These are phyloP conservation scores for Candida sp. DNA, from an alignment of 1,139 yeast species.

Conservation along the genomic window DNA sequence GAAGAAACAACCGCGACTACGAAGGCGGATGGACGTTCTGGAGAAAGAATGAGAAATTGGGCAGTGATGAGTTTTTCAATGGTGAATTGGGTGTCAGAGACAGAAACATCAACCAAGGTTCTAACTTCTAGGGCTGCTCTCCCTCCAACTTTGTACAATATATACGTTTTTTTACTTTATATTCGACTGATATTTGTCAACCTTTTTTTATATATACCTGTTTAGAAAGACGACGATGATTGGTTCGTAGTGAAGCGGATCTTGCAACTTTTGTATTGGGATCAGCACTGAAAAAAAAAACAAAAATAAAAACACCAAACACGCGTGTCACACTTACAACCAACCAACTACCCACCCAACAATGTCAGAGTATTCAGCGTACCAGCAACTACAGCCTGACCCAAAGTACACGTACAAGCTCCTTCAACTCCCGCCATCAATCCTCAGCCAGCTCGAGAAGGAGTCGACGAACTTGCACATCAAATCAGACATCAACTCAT, in stretches of 20 bases:
- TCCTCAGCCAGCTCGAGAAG: slow-evolving; percentile 40
- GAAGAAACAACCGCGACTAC: slow-evolving; percentile 30
- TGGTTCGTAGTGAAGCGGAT: no score
- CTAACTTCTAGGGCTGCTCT: slow-evolving; percentile 40
- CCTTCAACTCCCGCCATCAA: slow-evolving; percentile 62
- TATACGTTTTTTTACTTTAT: no score
- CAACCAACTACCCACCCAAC: neutral
- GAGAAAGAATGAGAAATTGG: slow-evolving; percentile 52
- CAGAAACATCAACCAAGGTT: slow-evolving; percentile 46
- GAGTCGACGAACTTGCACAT: slow-evolving; percentile 38
- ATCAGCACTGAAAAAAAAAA: neutral
- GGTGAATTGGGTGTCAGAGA: slow-evolving; percentile 60
- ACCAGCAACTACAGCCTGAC: slow-evolving; percentile 28
- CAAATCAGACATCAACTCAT: slow-evolving; percentile 47
- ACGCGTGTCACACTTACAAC: neutral
- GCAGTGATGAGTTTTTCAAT: slow-evolving; percentile 60
- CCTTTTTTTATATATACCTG: no score
- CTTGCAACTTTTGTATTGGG: no score
- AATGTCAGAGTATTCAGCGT: slow-evolving; percentile 17
- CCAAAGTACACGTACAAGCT: slow-evolving; percentile 49
- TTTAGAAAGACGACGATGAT: no score
- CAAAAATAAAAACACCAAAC: neutral
- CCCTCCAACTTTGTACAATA: no score
- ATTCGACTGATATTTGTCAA: no score
- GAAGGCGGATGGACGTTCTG: slow-evolving; percentile 56